These are phyloP conservation scores for Penicillium sp. DNA, from an alignment of 2,329 filamentous ascomycete genomes.

Conservation along the genomic window DNA sequence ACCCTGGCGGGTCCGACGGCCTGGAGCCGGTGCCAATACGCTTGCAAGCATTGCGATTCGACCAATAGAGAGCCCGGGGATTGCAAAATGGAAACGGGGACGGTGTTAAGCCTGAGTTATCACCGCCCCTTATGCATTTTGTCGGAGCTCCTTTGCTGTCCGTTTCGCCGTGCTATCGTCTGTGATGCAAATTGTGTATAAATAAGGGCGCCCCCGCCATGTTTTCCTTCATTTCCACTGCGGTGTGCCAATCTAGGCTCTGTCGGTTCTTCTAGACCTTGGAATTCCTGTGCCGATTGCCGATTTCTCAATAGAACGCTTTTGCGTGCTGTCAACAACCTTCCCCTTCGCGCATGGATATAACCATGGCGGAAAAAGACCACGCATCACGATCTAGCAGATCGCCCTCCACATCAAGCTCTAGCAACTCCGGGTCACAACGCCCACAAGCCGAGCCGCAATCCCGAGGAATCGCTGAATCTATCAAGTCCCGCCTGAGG, in stretches of 20 bases:
- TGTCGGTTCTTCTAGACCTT: too few relatives aligned
- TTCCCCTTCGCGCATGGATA: neutral
- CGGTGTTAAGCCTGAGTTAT: slow-evolving; percentile 13
- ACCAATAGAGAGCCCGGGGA: slow-evolving; percentile 5
- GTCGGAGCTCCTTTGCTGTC: slow-evolving; percentile 10
- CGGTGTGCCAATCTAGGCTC: too few relatives aligned
- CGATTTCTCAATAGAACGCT: too few relatives aligned
- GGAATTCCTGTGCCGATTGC: too few relatives aligned
- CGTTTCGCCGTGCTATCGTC: slow-evolving; percentile 4
- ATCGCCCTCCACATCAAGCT: slow-evolving; percentile 1
- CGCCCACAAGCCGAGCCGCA: neutral
- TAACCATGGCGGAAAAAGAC: slow-evolving; percentile 7
- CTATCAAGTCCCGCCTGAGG: slow-evolving; percentile 5
- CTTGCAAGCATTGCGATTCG: neutral
- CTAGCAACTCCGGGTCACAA: neutral
- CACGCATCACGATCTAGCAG: slow-evolving; percentile 1
- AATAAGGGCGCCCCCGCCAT: slow-evolving; percentile 3
- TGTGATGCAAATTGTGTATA: slow-evolving; percentile 8
- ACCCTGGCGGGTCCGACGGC: neutral
- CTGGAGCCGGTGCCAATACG: neutral
- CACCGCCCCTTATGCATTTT: slow-evolving; percentile 11
- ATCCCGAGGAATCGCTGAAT: neutral
- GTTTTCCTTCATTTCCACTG: neutral
- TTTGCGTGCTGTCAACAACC: too few relatives aligned
- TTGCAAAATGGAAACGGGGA: neutral